phyloP scores from a whole-genome alignment of 352 stramenopile species.

The Phytophthora hibernalis region DNA sequence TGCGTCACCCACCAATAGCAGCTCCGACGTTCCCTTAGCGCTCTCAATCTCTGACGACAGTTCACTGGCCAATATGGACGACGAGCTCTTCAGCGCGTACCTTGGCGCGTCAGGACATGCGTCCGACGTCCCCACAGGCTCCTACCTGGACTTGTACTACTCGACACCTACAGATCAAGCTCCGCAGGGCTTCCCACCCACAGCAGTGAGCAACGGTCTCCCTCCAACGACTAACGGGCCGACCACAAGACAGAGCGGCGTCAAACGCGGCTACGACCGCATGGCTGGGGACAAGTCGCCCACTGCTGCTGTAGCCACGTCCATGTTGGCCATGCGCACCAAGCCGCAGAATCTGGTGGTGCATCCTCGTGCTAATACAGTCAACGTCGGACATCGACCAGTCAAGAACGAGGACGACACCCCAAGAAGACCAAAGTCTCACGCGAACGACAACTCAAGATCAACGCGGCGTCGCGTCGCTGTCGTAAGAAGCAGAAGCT shows the following conservation, averaged over 20 bases:
- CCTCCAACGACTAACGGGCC: slow-evolving; percentile 9
- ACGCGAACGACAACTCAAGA: slow-evolving; percentile 87
- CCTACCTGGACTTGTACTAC: slow-evolving; percentile 60
- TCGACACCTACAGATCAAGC: slow-evolving; percentile 24
- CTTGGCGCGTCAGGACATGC: slow-evolving; percentile 10
- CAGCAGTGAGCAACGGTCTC: slow-evolving; percentile 27
- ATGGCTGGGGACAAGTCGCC: slow-evolving; percentile 51
- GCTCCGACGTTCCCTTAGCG: slow-evolving; percentile 18
- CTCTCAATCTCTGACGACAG: slow-evolving; percentile 18
- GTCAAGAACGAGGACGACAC: slow-evolving; percentile 42
- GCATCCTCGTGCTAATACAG: slow-evolving; percentile 39
- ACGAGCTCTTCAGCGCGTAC: slow-evolving; percentile 64
- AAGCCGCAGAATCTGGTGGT: slow-evolving; percentile 36
- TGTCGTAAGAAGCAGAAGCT: slow-evolving; percentile 91
- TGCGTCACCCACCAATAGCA: slow-evolving; percentile 19
- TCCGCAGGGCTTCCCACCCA: slow-evolving; percentile 17
- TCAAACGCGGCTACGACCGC: slow-evolving; percentile 57
- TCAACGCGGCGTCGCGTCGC: slow-evolving; percentile 82
- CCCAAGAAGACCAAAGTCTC: slow-evolving; percentile 86
- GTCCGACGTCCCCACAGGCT: slow-evolving; percentile 7
- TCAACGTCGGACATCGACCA: slow-evolving; percentile 36
- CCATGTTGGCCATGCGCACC: slow-evolving; percentile 71
- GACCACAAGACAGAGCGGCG: slow-evolving; percentile 32
- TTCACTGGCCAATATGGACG: slow-evolving; percentile 37
- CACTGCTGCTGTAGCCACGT: slow-evolving; percentile 60